Evolutionary conservation across 1,284 basidiomycete genomes (phyloP), one percentile per base, ranked within the genome.

Genomic region (Rhodotorula glutinis): DNA sequence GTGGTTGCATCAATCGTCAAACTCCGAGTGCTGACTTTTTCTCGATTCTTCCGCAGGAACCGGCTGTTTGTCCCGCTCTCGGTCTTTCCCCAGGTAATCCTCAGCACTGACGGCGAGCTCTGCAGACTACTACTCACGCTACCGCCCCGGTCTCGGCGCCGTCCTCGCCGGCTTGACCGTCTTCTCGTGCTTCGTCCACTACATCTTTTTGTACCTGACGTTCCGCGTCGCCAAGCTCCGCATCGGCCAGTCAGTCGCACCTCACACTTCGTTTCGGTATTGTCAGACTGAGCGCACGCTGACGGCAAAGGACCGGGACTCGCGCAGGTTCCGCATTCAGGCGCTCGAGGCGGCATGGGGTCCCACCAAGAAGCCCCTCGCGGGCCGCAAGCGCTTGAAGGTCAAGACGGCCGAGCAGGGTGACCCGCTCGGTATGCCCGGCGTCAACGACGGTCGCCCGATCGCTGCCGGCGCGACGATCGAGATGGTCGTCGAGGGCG

Each of bases 41-140:
- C 17, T 21, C 23, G 40, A 27, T 30, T 7, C 62, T 29, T 3
- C 21, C n/a, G 30, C 61, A 75, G 74, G 73, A 57, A 75, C 74
- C 44, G 73, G 73, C 62, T 77, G 71, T 74, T 49, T 52, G 62
- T 59, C 38, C 29, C 33, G 8, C 9, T 55, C 3, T 17, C 21
- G 47, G 10, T 14, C 2, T n/a, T n/a, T 44, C 3, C 3, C 19
- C 17, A 33, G 3, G 0, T n/a, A n/a, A n/a, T n/a, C n/a, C n/a
- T n/a, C n/a, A n/a, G 0, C 11, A 44, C 21, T 4, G 29, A n/a
- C 3, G 23, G 4, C 10, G 2, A 17, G 25, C 13, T 19, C 51
- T 59, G 21, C 56, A 55, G 95, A 96, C 79, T 95, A 94, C 79
- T 96, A 96, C 79, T 86, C 89, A 44, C 87, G 93, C 67, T 97